These are phyloP conservation scores for Cadophora sp. DNA, from an alignment of 2,329 filamentous ascomycete genomes.

Conservation along the genomic window DNA sequence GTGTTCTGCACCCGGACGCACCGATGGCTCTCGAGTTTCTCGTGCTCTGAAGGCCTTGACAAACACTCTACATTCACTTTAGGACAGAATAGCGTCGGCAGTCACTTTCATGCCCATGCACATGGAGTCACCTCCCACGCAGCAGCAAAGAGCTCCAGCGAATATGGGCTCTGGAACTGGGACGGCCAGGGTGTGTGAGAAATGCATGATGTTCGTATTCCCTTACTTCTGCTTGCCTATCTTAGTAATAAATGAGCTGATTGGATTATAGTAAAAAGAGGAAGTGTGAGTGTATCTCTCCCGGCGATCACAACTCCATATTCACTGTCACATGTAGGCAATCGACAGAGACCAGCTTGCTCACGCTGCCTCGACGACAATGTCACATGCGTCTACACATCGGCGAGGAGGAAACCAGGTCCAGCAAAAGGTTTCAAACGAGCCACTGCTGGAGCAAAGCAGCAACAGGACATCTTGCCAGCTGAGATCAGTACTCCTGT, in stretches of 20 bases:
- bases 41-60: too few species aligned
- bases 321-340: too few species aligned
- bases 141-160: too few species aligned
- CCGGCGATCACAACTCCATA: not conserved
- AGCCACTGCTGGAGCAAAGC: slow-evolving; percentile 2
- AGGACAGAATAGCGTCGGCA: too few species aligned
- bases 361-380: slow-evolving; percentile 46
- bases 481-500: too few species aligned
- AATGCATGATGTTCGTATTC: slow-evolving; percentile 16
- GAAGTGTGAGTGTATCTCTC: slow-evolving; percentile 25
- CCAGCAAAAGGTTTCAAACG: slow-evolving; percentile 43
- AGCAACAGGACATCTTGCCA: too few species aligned
- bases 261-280: slow-evolving; percentile 28
- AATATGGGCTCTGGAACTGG: too few species aligned
- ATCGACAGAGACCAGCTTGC: slow-evolving; percentile 44
- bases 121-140: too few species aligned
- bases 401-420: slow-evolving; percentile 44
- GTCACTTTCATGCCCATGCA: too few species aligned
- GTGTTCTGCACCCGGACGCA: too few species aligned
- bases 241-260: not conserved
- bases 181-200: slow-evolving; percentile 25
- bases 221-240: not conserved
- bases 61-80: too few species aligned
- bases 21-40: too few species aligned
- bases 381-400: slow-evolving; percentile 44